Evolutionary conservation across 1,284 basidiomycete genomes (phyloP).

Genomic region (Tilletiopsis washingtonensis): DNA sequence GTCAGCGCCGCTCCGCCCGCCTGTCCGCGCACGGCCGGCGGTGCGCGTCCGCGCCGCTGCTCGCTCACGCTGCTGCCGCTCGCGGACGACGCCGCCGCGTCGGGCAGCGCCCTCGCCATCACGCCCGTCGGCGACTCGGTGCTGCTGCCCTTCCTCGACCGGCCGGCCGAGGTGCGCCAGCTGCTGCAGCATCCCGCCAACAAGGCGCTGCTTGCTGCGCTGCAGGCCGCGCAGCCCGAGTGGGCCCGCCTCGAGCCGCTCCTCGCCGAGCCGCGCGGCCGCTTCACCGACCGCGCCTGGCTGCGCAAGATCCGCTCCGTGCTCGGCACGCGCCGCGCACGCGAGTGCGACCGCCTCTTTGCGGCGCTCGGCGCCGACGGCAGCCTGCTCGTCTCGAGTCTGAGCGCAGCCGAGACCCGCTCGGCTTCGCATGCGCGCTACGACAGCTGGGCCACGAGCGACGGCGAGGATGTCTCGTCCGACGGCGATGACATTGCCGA

Average conservation of each 20-base stretch:
- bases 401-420: neutral
- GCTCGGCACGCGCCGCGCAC: neutral
- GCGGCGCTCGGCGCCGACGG: neutral
- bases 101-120: too few species aligned
- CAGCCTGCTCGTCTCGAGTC: neutral
- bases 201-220: neutral
- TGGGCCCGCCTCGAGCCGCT: neutral
- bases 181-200: conserved; percentile 6
- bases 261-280: neutral
- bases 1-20: too few species aligned
- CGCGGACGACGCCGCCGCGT: too few species aligned
- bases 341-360: neutral
- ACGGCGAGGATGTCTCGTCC: too few species aligned
- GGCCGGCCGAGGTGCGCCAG: conserved; percentile 18
- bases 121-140: neutral
- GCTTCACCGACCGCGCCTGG: neutral
- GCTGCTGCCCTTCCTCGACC: conserved; percentile 25
- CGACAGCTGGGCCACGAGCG: neutral
- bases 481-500: too few species aligned
- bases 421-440: neutral
- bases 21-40: too few species aligned
- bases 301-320: neutral
- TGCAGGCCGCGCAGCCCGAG: neutral
- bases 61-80: too few species aligned
- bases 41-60: too few species aligned